phyloP scores from a whole-genome alignment of 768 basidiomycete species.

The Russula foetens region DNA sequence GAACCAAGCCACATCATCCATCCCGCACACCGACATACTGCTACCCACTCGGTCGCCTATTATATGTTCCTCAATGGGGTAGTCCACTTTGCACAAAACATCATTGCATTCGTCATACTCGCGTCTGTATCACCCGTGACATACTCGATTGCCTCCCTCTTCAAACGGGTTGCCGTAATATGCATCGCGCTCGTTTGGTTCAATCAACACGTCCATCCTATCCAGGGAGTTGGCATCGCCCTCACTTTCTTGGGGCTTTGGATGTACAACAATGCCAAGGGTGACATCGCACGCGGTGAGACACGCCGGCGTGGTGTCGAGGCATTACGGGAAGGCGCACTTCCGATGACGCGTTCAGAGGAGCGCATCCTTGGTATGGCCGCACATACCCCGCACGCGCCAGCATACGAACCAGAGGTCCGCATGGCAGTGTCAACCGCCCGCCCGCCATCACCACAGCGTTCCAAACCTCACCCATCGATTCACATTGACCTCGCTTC shows the following conservation, averaged over 20 bases:
- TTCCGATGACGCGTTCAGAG: conserved; percentile 53
- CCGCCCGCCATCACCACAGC: neutral
- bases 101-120: conserved; percentile 95
- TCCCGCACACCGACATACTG: conserved; percentile 37
- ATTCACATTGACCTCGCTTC: conserved; percentile 25
- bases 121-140: conserved; percentile 96
- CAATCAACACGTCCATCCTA: conserved; percentile 70
- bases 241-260: conserved; percentile 87
- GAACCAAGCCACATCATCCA: conserved; percentile 37
- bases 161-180: conserved; percentile 97
- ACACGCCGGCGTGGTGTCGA: conserved; percentile 75
- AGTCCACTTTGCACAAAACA: conserved; percentile 94
- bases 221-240: conserved; percentile 85
- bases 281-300: conserved; percentile 90
- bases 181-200: conserved; percentile 98
- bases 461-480: conserved; percentile 18
- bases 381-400: conserved; percentile 27
- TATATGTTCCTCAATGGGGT: conserved; percentile 92
- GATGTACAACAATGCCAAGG: conserved; percentile 94
- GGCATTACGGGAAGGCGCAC: conserved; percentile 55
- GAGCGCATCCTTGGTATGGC: conserved; percentile 47
- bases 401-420: neutral
- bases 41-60: conserved; percentile 59
- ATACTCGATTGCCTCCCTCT: conserved; percentile 95
- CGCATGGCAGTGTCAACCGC: conserved; percentile 1